These are phyloP conservation scores for Vaccinium corymbosum DNA, from an alignment of 148 eudicot species.

Conservation along the genomic window DNA sequence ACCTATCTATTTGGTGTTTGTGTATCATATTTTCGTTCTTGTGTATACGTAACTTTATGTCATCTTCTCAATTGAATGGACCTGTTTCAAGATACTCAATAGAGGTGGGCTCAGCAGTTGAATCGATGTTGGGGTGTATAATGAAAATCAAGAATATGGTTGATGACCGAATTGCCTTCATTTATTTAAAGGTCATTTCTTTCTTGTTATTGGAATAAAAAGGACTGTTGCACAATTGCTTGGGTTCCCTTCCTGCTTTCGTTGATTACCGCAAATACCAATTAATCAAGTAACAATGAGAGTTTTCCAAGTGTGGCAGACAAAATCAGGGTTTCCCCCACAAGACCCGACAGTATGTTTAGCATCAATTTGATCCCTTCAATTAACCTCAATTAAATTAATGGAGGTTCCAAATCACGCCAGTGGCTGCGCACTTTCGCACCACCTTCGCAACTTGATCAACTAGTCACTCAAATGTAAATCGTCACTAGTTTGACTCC, in stretches of 20 bases:
- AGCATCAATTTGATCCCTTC: neutral
- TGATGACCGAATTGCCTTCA: slow-evolving; percentile 11
- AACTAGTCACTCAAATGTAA: neutral
- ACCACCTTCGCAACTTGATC: slow-evolving; percentile 17
- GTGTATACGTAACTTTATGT: neutral
- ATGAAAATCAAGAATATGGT: neutral
- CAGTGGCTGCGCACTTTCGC: slow-evolving; percentile 15
- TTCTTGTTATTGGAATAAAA: slow-evolving; percentile 13
- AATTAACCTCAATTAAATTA: slow-evolving; percentile 3
- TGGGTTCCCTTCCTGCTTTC: slow-evolving; percentile 38
- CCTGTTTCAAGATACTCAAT: neutral
- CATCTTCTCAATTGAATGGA: neutral
- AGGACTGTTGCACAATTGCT: slow-evolving; percentile 28
- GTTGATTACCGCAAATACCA: slow-evolving; percentile 36
- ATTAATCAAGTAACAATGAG: neutral
- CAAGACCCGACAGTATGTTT: slow-evolving; percentile 6
- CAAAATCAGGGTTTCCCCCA: slow-evolving; percentile 30
- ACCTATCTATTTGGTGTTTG: neutral
- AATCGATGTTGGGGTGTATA: neutral
- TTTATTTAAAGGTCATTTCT: slow-evolving; percentile 10
- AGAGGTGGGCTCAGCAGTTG: neutral
- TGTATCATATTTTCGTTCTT: neutral
- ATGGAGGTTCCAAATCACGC: slow-evolving; percentile 5
- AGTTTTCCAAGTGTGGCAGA: slow-evolving; percentile 26
- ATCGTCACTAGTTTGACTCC: neutral